Percentiles rank a stretch among this genome's conserved stretches.
These are phyloP conservation scores for Lenzites betulinus DNA, from an alignment of 768 basidiomycete genomes.

Conservation along the genomic window DNA sequence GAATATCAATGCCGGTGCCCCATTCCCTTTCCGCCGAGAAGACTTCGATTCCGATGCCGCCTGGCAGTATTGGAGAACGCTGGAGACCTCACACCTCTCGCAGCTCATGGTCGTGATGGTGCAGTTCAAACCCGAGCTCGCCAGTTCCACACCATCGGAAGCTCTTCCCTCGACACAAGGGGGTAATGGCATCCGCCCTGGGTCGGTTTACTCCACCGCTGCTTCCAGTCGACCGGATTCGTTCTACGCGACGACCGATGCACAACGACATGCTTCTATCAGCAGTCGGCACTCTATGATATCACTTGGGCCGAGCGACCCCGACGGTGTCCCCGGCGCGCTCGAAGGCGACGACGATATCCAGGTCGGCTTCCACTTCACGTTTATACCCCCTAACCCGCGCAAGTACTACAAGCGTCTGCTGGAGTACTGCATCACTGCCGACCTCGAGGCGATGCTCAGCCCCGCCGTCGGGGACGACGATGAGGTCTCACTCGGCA, in stretches of 20 bases:
- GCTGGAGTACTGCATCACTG: conserved; percentile 77
- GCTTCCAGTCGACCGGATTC: conserved; percentile 27
- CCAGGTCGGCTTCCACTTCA: conserved; percentile 75
- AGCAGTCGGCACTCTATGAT: conserved; percentile 66
- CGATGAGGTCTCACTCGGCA: conserved; percentile 93
- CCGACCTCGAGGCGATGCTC: conserved; percentile 88
- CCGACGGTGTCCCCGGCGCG: conserved; percentile 42
- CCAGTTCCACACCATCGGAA: conserved; percentile 72
- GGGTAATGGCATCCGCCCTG: conserved; percentile 46
- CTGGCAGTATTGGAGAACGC: conserved; percentile 80
- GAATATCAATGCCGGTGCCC: conserved; percentile 80
- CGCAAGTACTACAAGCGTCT: conserved; percentile 83
- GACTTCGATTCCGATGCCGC: conserved; percentile 85
- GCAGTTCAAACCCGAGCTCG: conserved; percentile 82
- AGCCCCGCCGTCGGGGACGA: conserved; percentile 91
- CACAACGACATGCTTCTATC: conserved; percentile 60
- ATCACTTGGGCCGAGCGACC: conserved; percentile 33
- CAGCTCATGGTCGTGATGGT: conserved; percentile 89
- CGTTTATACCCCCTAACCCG: conserved; percentile 89
- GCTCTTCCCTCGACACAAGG: conserved; percentile 37
- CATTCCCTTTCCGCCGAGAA: conserved; percentile 83
- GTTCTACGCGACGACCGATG: conserved; percentile 20
- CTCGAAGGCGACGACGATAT: conserved; percentile 68
- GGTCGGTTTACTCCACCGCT: conserved; percentile 52
- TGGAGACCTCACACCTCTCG: conserved; percentile 82